Base-by-base conservation (phyloP, 306 rosid species). In the Senna siamea region DNA sequence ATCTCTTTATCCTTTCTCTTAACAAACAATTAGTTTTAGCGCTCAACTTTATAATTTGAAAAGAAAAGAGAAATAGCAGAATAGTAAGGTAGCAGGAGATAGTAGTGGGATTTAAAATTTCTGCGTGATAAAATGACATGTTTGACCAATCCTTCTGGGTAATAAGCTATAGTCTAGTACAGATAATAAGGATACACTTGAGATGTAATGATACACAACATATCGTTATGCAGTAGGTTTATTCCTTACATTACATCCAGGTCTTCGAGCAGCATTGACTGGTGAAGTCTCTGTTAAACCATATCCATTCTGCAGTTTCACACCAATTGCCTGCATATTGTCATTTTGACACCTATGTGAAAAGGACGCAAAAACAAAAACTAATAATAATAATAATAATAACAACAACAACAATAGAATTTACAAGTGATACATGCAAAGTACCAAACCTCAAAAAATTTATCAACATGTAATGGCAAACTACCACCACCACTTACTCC, bases 271-370 rank as follows among this genome's bases (percentile, higher is more conserved):
- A 84, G 97, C 88, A 81, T 76, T 2, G 82, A 84, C 98, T 22
- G 98, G 98, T 48, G 98, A 84, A 63, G 91, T 76, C 81, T 94
- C 98, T 55, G 98, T 94, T 75, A 94, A 85, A 81, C 98, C 98
- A 77, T 91, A 94, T 71, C 97, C 98, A 75, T 94, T 94, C 79
- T 89, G 98, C 66, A 94, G 73, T 78, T 76, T 91, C 78, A 94
- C 82, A 28, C 86, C 94, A 78, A 94, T 89, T 75, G 96, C 97
- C 98, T 94, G 88, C 77, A 80, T 44, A 80, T 56, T 13, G 70
- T 74, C 71, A 52, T 52, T 43, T 57, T 51, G 52, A 65, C 51
- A 38, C 46, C 22, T 26, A 47, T 47, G 58, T 59, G 7, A 84
- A 35, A 57, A 66, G 43, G 34, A 51, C 8, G 20, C 64, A 32